Evolutionary conservation across 2,329 filamentous ascomycete species (phyloP), one percentile per base, ranked within the genome.

Genomic region (Fusarium gaditjirri): DNA sequence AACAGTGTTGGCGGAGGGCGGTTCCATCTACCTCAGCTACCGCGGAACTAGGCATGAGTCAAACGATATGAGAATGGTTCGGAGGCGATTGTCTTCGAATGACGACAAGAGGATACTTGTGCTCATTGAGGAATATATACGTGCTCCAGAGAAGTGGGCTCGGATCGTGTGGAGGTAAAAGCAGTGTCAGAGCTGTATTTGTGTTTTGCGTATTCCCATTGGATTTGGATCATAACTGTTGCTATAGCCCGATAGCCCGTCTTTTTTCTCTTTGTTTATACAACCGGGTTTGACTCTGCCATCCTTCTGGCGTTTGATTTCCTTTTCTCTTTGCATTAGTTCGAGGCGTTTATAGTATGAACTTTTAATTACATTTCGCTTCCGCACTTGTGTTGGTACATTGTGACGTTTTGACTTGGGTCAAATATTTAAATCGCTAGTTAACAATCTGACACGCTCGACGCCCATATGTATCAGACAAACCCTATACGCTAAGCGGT

Each of bases 261-360:
- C 61, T 54, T 67, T 52, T 60, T 72, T 54, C 21, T 56, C 55
- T 69, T 65, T 70, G 53, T 65, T 61, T 66, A 65, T 70, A 68
- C 57, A 69, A 71, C 49, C 58, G 43, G 73, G 61, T 42, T 64
- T 68, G 61, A 60, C 61, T 65, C 58, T 67, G 56, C 64, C 71
- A 53, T 64, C 47, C 61, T 73, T 68, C 54, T 68, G 75, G 75
- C 59, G 53, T 56, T 61, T 61, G 61, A 63, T 58, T 54, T 77
- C 63, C 59, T 76, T 67, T 76, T 47, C 53, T 69, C 50, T 52
- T 60, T 72, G 75, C 75, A 77, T 77, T 56, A 72, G 63, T 74
- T 73, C 65, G 74, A 72, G 75, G 76, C 76, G 76, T 77, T 76
- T 43, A 55, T 75, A 75, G 67, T 77, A 77, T 75, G 75, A 77